phyloP scores from a whole-genome alignment of 805 yeast species.

The Grigorovia jiainica region DNA sequence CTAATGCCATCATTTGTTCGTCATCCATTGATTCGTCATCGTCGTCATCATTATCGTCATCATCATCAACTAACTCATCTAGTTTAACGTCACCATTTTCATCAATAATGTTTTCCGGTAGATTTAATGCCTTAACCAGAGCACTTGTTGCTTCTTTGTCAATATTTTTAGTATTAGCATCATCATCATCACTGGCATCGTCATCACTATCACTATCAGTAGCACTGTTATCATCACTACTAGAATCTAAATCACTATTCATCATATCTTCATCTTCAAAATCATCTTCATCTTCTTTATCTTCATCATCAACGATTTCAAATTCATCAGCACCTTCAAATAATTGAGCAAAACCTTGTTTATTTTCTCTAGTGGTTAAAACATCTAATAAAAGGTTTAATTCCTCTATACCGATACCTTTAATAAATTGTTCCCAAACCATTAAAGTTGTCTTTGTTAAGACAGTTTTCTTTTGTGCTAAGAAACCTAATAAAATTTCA shows the following conservation, averaged over 20 bases:
- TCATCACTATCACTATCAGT: constrained; percentile 11
- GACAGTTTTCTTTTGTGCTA: constrained; percentile 48
- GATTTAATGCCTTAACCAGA: constrained; percentile 61
- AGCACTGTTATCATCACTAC: constrained; percentile 22
- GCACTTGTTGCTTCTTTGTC: constrained; percentile 51
- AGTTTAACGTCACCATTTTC: constrained; percentile 36
- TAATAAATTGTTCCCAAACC: constrained; percentile 50
- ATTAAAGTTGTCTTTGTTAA: constrained; percentile 48
- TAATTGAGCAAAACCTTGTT: constrained; percentile 66
- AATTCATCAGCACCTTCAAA: constrained; percentile 55
- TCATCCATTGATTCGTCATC: constrained; percentile 86
- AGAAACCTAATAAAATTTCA: constrained; percentile 48
- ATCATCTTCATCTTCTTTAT: constrained; percentile 29
- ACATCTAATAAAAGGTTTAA: constrained; percentile 45
- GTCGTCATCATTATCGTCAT: constrained; percentile 40
- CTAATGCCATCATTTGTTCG: constrained; percentile 93
- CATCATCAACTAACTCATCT: constrained; percentile 41
- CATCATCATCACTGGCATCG: constrained; percentile 21
- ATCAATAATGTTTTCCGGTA: constrained; percentile 40
- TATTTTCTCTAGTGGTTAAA: constrained; percentile 60
- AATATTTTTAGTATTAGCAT: constrained; percentile 30
- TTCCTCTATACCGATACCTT: constrained; percentile 35
- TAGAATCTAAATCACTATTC: neutral
- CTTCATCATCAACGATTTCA: constrained; percentile 38
- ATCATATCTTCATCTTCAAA: constrained; percentile 19